phyloP scores from a whole-genome alignment of 2,329 filamentous ascomycete species.

The Aspergillus texensis region DNA sequence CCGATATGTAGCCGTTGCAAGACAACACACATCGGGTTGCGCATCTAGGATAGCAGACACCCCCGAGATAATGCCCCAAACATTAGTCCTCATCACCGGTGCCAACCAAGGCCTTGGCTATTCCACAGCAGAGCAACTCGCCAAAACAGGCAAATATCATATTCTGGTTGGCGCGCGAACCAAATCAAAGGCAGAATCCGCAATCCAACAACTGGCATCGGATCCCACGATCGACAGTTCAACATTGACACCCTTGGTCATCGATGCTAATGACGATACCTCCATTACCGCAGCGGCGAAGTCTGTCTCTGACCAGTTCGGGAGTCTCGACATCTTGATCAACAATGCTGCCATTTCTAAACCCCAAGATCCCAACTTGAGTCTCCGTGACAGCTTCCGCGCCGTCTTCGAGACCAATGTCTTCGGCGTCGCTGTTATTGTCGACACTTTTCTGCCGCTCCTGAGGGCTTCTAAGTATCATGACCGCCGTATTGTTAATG shows the following conservation, averaged over 20 bases:
- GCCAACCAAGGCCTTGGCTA: conserved; percentile 10
- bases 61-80: not conserved
- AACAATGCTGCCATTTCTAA: conserved; percentile 9
- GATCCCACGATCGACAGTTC: not conserved
- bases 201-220: not conserved
- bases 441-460: conserved; percentile 7
- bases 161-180: conserved; percentile 9
- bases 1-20: too few species aligned
- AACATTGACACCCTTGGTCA: conserved; percentile 5
- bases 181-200: not conserved
- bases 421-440: conserved; percentile 6
- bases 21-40: too few species aligned
- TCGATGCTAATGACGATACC: conserved; percentile 3
- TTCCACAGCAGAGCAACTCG: not conserved
- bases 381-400: conserved; percentile 5
- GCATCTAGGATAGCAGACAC: too few species aligned
- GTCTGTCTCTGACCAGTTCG: conserved; percentile 1
- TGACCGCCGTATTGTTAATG: conserved; percentile 17
- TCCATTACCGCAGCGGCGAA: conserved; percentile 5
- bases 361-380: not conserved
- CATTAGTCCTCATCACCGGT: conserved; percentile 10
- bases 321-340: conserved; percentile 7
- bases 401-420: conserved; percentile 7
- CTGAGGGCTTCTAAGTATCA: conserved; percentile 11
- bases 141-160: conserved; percentile 2